Evolutionary conservation across 2,329 filamentous ascomycete genomes (phyloP), one percentile per base, ranked within the genome.

Genomic region (Fusarium udum): DNA sequence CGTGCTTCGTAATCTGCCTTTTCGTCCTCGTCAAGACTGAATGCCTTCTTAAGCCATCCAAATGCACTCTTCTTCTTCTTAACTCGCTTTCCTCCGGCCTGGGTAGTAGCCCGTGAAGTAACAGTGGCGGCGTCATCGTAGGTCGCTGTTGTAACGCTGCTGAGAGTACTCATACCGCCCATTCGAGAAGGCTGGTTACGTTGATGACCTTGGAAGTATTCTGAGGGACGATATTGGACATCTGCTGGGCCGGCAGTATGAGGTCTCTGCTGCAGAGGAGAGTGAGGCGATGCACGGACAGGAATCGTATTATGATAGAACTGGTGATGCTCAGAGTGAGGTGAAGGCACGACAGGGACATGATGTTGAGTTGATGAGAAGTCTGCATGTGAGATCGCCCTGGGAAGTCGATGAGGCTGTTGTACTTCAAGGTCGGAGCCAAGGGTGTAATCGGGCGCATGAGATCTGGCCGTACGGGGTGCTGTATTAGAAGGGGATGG

Each of bases 31-130:
- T 91, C 89, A 32, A 92, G 81, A 39, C 87, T 88, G 59, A 92
- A 92, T 2, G 90, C 90, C 82, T 92, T 92, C 80, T 91, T 92
- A 63, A 92, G 80, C 90, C 90, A 92, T 5, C 90, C 90, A 76
- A 92, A 91, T 3, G 89, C 89, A 75, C 90, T 91, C 71, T 89
- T 87, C 84, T 92, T 92, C 83, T 91, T 92, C 80, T 91, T 91
- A 10, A 91, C 78, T 42, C 85, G 82, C 62, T 83, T 84, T 31
- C 81, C 79, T 24, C 78, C 79, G 4, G 80, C 78, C 28, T 78
- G 75, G 46, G 74, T 76, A 22, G 70, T 78, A n/a, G 73, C 77
- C 60, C 61, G 77, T 70, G 71, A 78, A 22, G 75, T 75, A 14
- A 75, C 73, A 15, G 79, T 78, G 16, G 74, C 73, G n/a, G 78